Evolutionary conservation across 805 yeast genomes (phyloP), one percentile per base, ranked within the genome.

Genomic region (Komagataella pastoris): DNA sequence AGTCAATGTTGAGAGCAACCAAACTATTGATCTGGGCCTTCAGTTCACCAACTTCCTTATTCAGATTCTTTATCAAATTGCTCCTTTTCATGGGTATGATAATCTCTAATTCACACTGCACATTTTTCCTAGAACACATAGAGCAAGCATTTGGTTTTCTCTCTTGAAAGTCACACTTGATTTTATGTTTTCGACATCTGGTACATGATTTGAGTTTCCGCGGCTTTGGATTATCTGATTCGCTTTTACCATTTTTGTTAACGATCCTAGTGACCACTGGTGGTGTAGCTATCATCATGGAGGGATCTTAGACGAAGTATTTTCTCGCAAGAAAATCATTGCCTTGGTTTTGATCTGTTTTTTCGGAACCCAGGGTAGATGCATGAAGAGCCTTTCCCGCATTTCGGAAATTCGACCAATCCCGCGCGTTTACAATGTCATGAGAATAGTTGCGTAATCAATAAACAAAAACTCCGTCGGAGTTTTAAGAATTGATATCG

Each of bases 171-270:
- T 82, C 83, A 63, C 88, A 83, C 58, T 75, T 79, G 17, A 82
- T 80, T 61, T 83, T 83, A 57, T 80, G 83, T 58, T 76, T 77
- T 43, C 88, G 70, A 62, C 88, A 83, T 36, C 84, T 68, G 3
- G 75, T 70, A 60, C 88, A 83, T 8, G 85, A 76, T 57, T 80
- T 80, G 47, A 79, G 58, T 8, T 71, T 69, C 53, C 71, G 67
- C 47, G 74, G 74, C 52, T 63, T 67, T 3, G 67, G 63, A n/a
- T 59, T 63, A 51, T 61, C 64, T 7, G 52, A 14, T 23, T 36
- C 17, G 21, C 24, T 6, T 24, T 46, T 46, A 24, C 14, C 47
- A 14, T 18, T 46, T 17, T 46, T 46, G 21, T 46, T 30, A 30
- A 30, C 40, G 14, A 30, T 30, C 40, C 6, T 30, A 30, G 40